Evolutionary conservation across 805 yeast species (phyloP).

Genomic region (Ogataea kodamae): DNA sequence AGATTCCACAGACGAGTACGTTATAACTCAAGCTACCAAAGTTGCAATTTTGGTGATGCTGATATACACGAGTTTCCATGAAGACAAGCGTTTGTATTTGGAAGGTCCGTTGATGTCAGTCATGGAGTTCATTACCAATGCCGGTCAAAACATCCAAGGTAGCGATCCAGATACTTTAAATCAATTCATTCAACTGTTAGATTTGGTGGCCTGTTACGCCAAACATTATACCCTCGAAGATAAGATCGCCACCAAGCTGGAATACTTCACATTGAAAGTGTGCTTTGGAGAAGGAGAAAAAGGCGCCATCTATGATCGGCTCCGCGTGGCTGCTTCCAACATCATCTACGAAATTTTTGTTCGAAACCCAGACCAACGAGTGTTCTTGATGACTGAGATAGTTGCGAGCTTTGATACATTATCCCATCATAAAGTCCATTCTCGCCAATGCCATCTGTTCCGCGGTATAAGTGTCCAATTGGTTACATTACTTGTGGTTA

Average conservation of each 20-base stretch:
- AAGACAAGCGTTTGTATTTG: slow-evolving; percentile 43
- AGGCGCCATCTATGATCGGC: slow-evolving; percentile 20
- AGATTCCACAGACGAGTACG: slow-evolving; percentile 3
- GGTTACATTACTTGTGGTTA: slow-evolving; percentile 43
- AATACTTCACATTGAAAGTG: slow-evolving; percentile 44
- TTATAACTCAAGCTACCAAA: slow-evolving; percentile 28
- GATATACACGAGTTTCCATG: slow-evolving; percentile 38
- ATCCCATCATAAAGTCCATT: slow-evolving; percentile 41
- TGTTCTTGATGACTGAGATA: slow-evolving; percentile 59
- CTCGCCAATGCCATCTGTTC: slow-evolving; percentile 42
- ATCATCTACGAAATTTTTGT: slow-evolving; percentile 39
- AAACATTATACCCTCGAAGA: slow-evolving; percentile 40
- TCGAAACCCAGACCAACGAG: slow-evolving; percentile 47
- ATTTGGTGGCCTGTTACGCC: slow-evolving; percentile 20
- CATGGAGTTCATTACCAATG: slow-evolving; percentile 36
- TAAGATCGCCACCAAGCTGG: slow-evolving; percentile 51
- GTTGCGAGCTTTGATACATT: slow-evolving; percentile 47
- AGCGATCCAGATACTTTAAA: slow-evolving; percentile 1
- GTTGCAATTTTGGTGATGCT: slow-evolving; percentile 38
- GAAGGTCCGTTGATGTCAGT: slow-evolving; percentile 43
- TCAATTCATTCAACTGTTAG: slow-evolving; percentile 13
- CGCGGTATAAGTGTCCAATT: slow-evolving; percentile 49
- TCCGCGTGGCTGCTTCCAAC: slow-evolving; percentile 31
- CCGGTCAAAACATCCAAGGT: slow-evolving; percentile 7
- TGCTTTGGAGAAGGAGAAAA: slow-evolving; percentile 38